Evolutionary conservation across 2,329 filamentous ascomycete genomes (phyloP), one percentile per base, ranked within the genome.

Genomic region (Trichoderma breve): DNA sequence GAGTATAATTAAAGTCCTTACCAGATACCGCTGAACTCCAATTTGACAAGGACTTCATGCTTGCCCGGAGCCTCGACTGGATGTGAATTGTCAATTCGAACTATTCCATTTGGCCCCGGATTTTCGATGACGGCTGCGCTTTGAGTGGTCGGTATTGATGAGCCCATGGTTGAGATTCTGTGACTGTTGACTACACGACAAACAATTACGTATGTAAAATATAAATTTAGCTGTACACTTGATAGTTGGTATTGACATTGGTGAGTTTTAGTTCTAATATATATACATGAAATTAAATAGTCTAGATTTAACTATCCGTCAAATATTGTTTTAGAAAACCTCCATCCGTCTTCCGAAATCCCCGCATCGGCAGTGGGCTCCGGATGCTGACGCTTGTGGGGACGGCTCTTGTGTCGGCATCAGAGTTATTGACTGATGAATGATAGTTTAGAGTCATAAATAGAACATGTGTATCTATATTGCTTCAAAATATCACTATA

Each of bases 11-110:
- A 6, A 24, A 26, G 1, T 28, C 12, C 1, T n/a, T 58, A 65
- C 69, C 69, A 71, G 34, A 71, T 43, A 8, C 69, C 69, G 15
- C 69, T 71, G n/a, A n/a, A 71, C 4, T 34, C 51, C 14, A 71
- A 58, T 18, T 71, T 71, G 21, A 71, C 69, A 26, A 71, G 69
- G 28, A 71, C 69, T 24, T 71, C n/a, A n/a, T 65, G 4, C 36
- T 28, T 47, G 28, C 55, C 55, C 1, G 66, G 66, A 11, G 26
- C 7, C 26, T 34, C 55, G 1, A 69, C 66, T 3, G 66, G 66
- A 51, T 69, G 18, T 1, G 55, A 8, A 12, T 61, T 26, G 9
- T 34, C 28, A 21, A 69, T 51, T 28, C 36, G 66, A 12, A 69
- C 66, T n/a, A 11, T 61, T 11, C 51, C 66, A 18, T 51, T 47